Conservation (phyloP, 2,329 filamentous ascomycete genomes). For the Venturia asperata region DNA sequence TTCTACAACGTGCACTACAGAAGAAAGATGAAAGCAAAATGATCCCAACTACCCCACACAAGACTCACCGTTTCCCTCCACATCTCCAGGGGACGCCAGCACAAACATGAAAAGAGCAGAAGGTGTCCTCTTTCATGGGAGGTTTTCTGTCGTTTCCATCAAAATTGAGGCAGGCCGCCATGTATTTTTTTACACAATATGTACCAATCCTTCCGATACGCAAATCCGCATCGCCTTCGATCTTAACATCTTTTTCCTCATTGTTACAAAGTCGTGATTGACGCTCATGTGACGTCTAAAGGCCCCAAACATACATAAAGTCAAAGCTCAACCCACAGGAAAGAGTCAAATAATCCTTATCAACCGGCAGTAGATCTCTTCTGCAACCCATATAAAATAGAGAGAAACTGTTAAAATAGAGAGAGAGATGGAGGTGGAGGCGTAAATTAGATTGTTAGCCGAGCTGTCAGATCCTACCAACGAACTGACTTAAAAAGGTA, state of each 20-base stretch:
- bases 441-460: too few relatives aligned
- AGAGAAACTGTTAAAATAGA: too few relatives aligned
- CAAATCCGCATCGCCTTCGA: background rate
- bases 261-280: background rate
- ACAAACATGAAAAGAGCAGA: background rate
- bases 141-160: conserved; percentile 5
- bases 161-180: background rate
- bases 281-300: background rate
- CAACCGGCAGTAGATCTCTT: too few relatives aligned
- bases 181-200: too few relatives aligned
- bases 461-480: too few relatives aligned
- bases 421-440: too few relatives aligned
- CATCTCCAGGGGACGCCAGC: background rate
- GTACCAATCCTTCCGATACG: background rate
- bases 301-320: background rate
- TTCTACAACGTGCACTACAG: conserved; percentile 7
- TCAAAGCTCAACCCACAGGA: conserved; percentile 13
- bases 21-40: conserved; percentile 8
- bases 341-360: too few relatives aligned
- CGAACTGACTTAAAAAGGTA: too few relatives aligned
- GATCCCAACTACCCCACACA: background rate
- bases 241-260: background rate
- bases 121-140: background rate
- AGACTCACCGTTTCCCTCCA: background rate
- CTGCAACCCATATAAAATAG: too few relatives aligned